Base-by-base conservation (phyloP, 495 filamentous ascomycete genomes). In the Bacidia gigantensis region DNA sequence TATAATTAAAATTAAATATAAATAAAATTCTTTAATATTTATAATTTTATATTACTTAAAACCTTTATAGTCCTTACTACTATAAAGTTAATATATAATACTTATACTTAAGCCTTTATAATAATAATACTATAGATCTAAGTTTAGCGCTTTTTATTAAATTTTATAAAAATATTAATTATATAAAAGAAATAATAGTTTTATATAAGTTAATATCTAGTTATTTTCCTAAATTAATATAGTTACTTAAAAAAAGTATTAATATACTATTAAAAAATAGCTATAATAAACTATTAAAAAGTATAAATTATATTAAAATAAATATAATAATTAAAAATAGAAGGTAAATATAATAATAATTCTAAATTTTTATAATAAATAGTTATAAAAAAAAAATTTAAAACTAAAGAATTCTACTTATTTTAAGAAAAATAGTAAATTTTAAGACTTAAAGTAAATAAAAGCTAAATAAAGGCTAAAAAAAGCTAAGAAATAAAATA, bases 401-500 rank as follows among this genome's bases (percentile, higher is more conserved):
- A 29, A 5, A 14, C 11, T 9, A 25, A 29, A 9, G 11, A 18
- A n/a, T 3, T 26, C 3, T 7, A 24, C 9, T 22, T 26, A 49
- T 14, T 57, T 38, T 49, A n/a, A n/a, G n/a, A n/a, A n/a, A n/a
- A n/a, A n/a, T n/a, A n/a, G n/a, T n/a, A n/a, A n/a, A n/a, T n/a
- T n/a, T n/a, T n/a, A n/a, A n/a, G n/a, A 56, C n/a, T 25, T 46
- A 26, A 26, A 49, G 49, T 56, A 52, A 44, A 22, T 17, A 22
- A 22, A 22, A 17, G 9, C 18, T 44, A 18, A 9, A 25, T 44
- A 44, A 44, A 44, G 3, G 35, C 25, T 32, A 2, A 38, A 54
- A n/a, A n/a, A n/a, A n/a, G n/a, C n/a, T n/a, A n/a, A n/a, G n/a
- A n/a, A 49, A 49, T 23, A 49, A 49, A n/a, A 18, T 25, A 49